Base-by-base conservation (phyloP, 2,329 filamentous ascomycete species). In the Scorias spongiosa region DNA sequence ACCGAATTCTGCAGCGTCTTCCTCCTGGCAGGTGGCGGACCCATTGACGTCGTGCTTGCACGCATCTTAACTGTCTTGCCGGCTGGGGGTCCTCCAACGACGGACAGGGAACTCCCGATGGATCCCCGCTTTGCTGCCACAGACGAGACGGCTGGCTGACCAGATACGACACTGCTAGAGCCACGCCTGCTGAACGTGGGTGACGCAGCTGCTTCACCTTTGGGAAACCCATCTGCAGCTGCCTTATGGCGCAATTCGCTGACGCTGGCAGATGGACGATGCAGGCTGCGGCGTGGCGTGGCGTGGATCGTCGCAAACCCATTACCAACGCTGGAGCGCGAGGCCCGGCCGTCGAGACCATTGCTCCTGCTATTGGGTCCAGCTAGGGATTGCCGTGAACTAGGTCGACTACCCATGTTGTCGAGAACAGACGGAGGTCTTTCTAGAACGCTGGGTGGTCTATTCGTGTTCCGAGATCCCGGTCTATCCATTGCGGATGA, bases 281-380 rank as follows among this genome's bases (percentile, higher is more conserved):
- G 56, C 2, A 46, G 40, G 10, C 47, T 49, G 29, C 49, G 48
- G 12, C 38, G 38, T 17, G 48, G 45, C 14, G 51, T 50, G 3
- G 39, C 43, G 2, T 11, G n/a, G 10, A 48, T 37, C 29, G 52
- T 56, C 39, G 55, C 56, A 26, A 61, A 64, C 48, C 75, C 78
- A 44, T 80, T 75, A 45, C 76, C 76, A 50, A 88, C 68, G 11
- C 82, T 86, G 41, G 80, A 85, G 41, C 81, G 72, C 14, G 83
- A 80, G 43, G 83, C 75, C 20, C 75, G 38, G 11, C 11, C 18
- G 11, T 12, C 14, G 12, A 28, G 11, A 4, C 12, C 38, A 12
- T 20, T 40, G 38, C 17, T 40, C 14, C 38, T 28, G 12, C 20
- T 20, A 11, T 10, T 40, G 11, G 38, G 14, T 12, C 38, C 11